Evolutionary conservation across 345 rosid genomes (phyloP).

Genomic region (Draba incana): DNA sequence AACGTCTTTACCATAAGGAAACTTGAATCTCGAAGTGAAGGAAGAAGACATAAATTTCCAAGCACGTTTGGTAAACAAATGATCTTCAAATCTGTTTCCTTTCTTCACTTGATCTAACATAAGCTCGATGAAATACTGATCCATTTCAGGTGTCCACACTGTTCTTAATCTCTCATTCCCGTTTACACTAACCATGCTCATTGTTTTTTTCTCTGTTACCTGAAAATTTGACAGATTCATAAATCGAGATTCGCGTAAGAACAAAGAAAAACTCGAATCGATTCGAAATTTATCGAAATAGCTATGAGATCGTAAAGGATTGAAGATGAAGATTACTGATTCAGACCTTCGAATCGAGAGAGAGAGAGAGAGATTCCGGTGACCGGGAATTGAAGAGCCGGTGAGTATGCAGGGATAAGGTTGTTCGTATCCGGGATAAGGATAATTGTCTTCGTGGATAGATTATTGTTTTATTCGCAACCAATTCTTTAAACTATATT

Average conservation of each 20-base stretch:
- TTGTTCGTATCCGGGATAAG: conserved; percentile 50
- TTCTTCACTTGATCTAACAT: conserved; percentile 70
- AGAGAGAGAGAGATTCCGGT: conserved; percentile 11
- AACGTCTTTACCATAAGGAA: conserved; percentile 68
- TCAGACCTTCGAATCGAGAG: conserved; percentile 5
- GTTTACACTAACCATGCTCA: conserved; percentile 18
- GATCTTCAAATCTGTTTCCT: conserved; percentile 77
- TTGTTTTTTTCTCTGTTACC: neutral
- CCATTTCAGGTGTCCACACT: conserved; percentile 90
- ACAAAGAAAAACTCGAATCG: neutral
- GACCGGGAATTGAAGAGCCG: conserved; percentile 24
- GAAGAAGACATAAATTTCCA: conserved; percentile 76
- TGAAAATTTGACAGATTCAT: neutral
- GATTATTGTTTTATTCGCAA: conserved; percentile 19
- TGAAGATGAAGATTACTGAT: conserved; percentile 8
- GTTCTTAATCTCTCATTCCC: conserved; percentile 63
- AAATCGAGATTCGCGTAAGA: neutral
- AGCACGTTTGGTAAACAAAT: conserved; percentile 75
- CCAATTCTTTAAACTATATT: conserved; percentile 15
- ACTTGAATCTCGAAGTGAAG: conserved; percentile 67
- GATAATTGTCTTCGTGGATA: conserved; percentile 25
- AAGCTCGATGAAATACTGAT: conserved; percentile 70
- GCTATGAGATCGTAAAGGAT: conserved; percentile 8
- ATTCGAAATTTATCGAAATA: neutral
- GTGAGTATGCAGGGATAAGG: conserved; percentile 49